A percentile compares a stretch with the other conserved stretches of the same genome.
Conservation (phyloP, 139 green algal species). For the Ettlia oleoabundans region DNA sequence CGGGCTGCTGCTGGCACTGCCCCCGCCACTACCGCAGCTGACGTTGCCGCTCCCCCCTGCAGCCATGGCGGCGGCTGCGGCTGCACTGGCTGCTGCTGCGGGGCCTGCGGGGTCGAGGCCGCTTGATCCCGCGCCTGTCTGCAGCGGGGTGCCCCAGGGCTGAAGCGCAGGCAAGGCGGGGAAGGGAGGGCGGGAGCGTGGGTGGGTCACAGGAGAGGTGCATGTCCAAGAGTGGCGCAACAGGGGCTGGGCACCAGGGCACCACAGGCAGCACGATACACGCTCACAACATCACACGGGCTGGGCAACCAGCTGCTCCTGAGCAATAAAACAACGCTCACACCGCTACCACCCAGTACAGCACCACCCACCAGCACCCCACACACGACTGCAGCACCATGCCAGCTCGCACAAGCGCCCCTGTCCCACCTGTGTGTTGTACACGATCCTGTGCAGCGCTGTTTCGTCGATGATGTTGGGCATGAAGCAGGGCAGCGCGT, state of each 20-base stretch:
- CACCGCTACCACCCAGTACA: too few species aligned
- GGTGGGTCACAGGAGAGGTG: too few species aligned
- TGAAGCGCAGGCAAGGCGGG: not conserved
- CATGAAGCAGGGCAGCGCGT: conserved; percentile 90
- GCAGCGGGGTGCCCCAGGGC: conserved; percentile 37
- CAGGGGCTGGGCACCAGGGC: too few species aligned
- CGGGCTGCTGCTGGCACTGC: conserved; percentile 11
- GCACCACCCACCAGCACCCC: not conserved
- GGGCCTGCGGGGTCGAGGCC: not conserved
- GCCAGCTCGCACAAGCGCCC: not conserved
- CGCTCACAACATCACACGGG: not conserved
- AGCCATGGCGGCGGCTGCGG: not conserved
- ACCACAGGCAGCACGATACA: too few species aligned
- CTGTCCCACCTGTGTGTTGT: conserved; percentile 34
- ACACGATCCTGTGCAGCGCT: conserved; percentile 56
- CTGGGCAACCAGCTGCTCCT: too few species aligned
- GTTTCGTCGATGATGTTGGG: conserved; percentile 60
- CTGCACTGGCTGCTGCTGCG: not conserved
- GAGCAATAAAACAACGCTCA: too few species aligned
- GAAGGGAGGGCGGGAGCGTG: not conserved
- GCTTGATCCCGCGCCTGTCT: conserved; percentile 1
- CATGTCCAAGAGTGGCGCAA: too few species aligned
- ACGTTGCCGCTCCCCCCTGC: not conserved
- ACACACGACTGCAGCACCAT: not conserved
- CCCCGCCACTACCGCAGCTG: conserved; percentile 7